Evolutionary conservation across 2,329 filamentous ascomycete species (phyloP), one percentile per base, ranked within the genome.

Genomic region (Ascochyta koolunga): DNA sequence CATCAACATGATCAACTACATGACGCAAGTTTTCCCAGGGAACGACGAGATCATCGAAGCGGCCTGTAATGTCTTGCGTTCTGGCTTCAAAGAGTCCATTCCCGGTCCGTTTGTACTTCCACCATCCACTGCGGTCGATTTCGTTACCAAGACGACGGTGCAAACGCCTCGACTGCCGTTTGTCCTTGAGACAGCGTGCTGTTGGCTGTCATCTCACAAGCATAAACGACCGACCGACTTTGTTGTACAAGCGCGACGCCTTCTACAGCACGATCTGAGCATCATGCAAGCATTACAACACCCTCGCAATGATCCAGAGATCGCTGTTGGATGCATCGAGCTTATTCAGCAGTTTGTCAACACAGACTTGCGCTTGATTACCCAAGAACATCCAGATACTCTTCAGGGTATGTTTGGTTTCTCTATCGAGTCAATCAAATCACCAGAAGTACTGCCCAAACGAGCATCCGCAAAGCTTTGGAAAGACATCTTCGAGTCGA

Each of bases 91-190:
- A 1, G 91, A 96, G 71, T 83, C 81, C 0, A 83, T 86, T 22
- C 84, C 88, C 3, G 90, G 90, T 0, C 89, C 90, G 0, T 93
- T 95, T 64, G 89, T 93, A 8, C 85, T 96, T 56, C 82, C 87
- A 2, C 80, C 88, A 0, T 77, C 81, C 0, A 80, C 86, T 59
- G 84, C 90, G n/a, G 84, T 86, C 10, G 80, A 85, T 36, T 89
- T 89, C 68, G 80, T 95, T 40, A 79, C 82, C 3, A 82, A 82
- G 45, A 82, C 86, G 19, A 79, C 76, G 1, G 75, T 83, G 32
- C 76, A 82, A n/a, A 89, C 84, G 9, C 87, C 88, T 11, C 81
- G 89, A 39, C 79, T 91, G 32, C 88, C 89, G 2, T 80, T 83
- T 4, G 80, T 93, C 9, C 83, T 95, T 25, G 86, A 85, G 50